Conservation (phyloP, 257 asterid genomes). For the Solanum paucissectum region DNA sequence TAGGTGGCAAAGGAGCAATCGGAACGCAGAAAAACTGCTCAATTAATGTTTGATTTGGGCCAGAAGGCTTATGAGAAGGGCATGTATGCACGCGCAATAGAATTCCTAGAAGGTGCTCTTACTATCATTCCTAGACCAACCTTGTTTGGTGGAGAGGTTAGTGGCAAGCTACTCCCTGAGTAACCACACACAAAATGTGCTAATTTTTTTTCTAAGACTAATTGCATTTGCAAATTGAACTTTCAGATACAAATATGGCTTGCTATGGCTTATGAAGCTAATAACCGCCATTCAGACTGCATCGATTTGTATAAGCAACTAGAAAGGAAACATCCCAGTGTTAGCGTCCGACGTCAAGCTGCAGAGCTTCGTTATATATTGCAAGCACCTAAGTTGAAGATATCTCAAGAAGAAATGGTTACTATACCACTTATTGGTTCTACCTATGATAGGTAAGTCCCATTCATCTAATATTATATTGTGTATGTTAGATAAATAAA, state of each 20-base stretch:
- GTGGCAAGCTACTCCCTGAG: slow-evolving; percentile 7
- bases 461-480: neutral
- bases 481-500: neutral
- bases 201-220: neutral
- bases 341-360: slow-evolving; percentile 88
- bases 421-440: slow-evolving; percentile 95
- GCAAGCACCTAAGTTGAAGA: slow-evolving; percentile 96
- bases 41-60: slow-evolving; percentile 84
- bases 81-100: slow-evolving; percentile 84
- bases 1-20: slow-evolving; percentile 97
- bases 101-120: slow-evolving; percentile 93
- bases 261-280: slow-evolving; percentile 99
- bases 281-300: slow-evolving; percentile 88
- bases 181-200: neutral
- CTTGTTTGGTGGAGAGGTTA: slow-evolving; percentile 93
- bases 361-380: slow-evolving; percentile 78
- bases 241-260: slow-evolving; percentile 96
- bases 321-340: slow-evolving; percentile 73
- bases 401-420: slow-evolving; percentile 97
- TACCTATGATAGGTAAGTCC: slow-evolving; percentile 76
- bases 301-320: slow-evolving; percentile 66
- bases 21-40: slow-evolving; percentile 79
- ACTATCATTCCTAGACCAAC: slow-evolving; percentile 90
- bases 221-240: neutral
- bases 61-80: slow-evolving; percentile 91